Conservation (phyloP, 176 grass and related monocot species). For the Lolium multiflorum region DNA sequence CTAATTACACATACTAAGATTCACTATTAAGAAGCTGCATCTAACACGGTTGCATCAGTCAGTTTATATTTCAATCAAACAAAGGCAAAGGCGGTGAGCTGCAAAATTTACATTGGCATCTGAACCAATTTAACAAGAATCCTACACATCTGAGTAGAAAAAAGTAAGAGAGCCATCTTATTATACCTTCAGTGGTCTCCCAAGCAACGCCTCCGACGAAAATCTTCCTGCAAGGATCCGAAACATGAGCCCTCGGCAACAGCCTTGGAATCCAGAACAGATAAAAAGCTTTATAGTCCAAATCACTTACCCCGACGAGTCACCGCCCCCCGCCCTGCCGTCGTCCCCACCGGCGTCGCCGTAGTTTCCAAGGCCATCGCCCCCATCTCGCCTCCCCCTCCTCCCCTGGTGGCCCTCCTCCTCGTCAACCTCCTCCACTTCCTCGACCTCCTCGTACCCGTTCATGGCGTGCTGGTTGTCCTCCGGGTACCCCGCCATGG, state of each 20-base stretch:
- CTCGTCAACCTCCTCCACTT: slow-evolving; percentile 58
- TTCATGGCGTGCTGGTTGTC: slow-evolving; percentile 56
- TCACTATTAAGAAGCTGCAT: background rate
- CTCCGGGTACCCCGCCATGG: slow-evolving; percentile 68
- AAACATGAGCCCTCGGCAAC: background rate
- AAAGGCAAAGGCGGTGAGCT: background rate
- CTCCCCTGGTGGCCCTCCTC: slow-evolving; percentile 53
- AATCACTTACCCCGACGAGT: slow-evolving; percentile 67
- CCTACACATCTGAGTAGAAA: background rate
- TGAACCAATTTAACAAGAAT: background rate
- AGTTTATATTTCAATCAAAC: background rate
- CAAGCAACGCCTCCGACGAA: slow-evolving; percentile 82
- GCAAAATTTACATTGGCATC: background rate
- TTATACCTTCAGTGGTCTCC: slow-evolving; percentile 78
- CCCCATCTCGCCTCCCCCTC: slow-evolving; percentile 44
- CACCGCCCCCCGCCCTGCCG: slow-evolving; percentile 41
- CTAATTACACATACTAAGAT: background rate
- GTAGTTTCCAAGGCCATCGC: slow-evolving; percentile 14
- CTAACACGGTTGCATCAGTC: background rate
- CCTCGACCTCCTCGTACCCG: slow-evolving; percentile 58
- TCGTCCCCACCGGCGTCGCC: slow-evolving; percentile 49
- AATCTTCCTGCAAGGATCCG: slow-evolving; percentile 69
- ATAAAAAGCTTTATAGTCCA: background rate
- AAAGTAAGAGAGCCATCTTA: background rate
- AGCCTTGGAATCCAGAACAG: background rate